A percentile compares a stretch with the other conserved stretches of the same genome.
phyloP scores from a whole-genome alignment of 2,329 filamentous ascomycete genomes.

The Fusarium decemcellulare region DNA sequence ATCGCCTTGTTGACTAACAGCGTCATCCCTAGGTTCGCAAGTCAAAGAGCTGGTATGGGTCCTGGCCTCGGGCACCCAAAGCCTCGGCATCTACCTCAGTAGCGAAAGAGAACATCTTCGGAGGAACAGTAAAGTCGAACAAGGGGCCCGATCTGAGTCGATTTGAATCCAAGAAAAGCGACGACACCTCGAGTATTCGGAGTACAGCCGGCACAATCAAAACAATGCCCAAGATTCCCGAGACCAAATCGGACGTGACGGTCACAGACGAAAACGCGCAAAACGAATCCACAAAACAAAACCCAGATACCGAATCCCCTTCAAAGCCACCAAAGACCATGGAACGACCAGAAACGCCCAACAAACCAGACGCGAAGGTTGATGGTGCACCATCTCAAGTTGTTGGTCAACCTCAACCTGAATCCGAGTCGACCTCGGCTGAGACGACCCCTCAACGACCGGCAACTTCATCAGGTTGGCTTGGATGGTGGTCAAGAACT shows the following conservation, averaged over 20 bases:
- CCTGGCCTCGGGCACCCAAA: constrained; percentile 70
- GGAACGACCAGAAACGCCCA: constrained; percentile 10
- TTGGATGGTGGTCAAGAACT: constrained; percentile 64
- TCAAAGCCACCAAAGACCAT: constrained; percentile 7
- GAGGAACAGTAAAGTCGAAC: constrained; percentile 65
- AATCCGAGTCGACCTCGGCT: constrained; percentile 2
- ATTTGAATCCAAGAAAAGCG: constrained; percentile 61
- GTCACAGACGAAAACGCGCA: constrained; percentile 31
- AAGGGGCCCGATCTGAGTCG: constrained; percentile 64
- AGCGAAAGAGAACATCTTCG: constrained; percentile 72
- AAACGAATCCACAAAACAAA: constrained; percentile 22
- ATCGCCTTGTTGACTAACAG: constrained; percentile 13
- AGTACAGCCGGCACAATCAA: constrained; percentile 42
- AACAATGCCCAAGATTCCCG: constrained; percentile 45
- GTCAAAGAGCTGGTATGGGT: constrained; percentile 73
- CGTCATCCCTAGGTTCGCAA: constrained; percentile 61
- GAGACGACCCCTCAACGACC: constrained; percentile 31
- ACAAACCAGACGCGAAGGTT: constrained; percentile 8
- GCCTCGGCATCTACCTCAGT: constrained; percentile 72
- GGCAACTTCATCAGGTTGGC: constrained; percentile 63
- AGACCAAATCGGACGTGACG: constrained; percentile 39
- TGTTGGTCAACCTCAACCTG: constrained; percentile 4
- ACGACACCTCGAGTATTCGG: constrained; percentile 50
- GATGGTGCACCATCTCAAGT: constrained; percentile 9
- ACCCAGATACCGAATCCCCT: constrained; percentile 15